Percentiles rank a stretch among this genome's conserved stretches.
Conservation (phyloP, 768 basidiomycete species). For the Dendrothele bispora region DNA sequence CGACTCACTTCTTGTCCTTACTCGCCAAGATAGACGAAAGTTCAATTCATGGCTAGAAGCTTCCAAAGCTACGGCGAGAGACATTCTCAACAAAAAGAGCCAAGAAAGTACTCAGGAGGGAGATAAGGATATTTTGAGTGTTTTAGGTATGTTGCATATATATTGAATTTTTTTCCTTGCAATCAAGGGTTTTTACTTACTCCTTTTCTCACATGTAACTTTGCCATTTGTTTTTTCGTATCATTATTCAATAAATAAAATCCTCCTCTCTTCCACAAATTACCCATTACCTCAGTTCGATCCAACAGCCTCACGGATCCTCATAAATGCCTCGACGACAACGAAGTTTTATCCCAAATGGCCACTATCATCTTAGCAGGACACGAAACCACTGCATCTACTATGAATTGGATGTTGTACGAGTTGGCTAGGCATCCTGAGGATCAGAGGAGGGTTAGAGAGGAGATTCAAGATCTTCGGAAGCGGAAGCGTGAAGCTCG, state of each 20-base stretch:
- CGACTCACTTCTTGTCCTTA: constrained; percentile 3
- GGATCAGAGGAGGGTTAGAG: constrained; percentile 61
- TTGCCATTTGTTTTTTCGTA: no score
- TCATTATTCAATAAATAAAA: no score
- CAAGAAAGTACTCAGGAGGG: not conserved
- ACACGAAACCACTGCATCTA: constrained; percentile 62
- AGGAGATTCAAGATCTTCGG: no score
- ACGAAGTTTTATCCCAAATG: constrained; percentile 51
- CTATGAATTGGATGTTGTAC: constrained; percentile 59
- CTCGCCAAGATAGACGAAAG: no score
- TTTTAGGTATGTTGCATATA: no score
- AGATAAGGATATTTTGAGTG: constrained; percentile 3
- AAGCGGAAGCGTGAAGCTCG: no score
- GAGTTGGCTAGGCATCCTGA: constrained; percentile 59
- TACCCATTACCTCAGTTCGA: constrained; percentile 38
- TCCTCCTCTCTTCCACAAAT: no score
- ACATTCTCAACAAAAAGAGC: not conserved
- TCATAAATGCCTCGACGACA: constrained; percentile 41
- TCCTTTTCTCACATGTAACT: no score
- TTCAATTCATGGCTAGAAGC: constrained; percentile 1
- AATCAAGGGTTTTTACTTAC: no score
- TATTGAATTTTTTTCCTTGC: no score
- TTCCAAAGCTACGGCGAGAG: not conserved
- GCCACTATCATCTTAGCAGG: constrained; percentile 49
- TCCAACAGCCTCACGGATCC: constrained; percentile 52